phyloP scores from a whole-genome alignment of 108 stramenopile species.

The Skeletonema grethae region DNA sequence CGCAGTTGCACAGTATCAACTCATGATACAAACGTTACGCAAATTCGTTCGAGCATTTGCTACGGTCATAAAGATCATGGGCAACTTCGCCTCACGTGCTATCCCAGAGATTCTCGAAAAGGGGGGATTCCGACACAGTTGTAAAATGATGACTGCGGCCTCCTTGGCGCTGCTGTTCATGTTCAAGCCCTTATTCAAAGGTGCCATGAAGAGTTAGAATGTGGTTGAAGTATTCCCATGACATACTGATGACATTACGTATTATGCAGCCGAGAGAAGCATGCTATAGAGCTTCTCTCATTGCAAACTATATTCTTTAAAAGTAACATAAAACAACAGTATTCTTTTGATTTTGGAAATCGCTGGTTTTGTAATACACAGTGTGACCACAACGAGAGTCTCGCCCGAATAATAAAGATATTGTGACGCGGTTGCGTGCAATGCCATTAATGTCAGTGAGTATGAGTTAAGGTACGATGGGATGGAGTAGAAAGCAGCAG shows the following conservation, averaged over 20 bases:
- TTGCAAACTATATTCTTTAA: not conserved
- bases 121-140: slow-evolving; percentile 26
- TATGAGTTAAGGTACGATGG: too few species aligned
- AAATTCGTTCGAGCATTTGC: slow-evolving; percentile 14
- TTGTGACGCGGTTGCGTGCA: too few species aligned
- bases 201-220: slow-evolving; percentile 4
- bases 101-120: slow-evolving; percentile 30
- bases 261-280: not conserved
- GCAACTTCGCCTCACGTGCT: slow-evolving; percentile 8
- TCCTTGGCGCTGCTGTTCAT: slow-evolving; percentile 21
- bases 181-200: slow-evolving; percentile 32
- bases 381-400: too few species aligned
- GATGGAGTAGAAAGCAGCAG: too few species aligned
- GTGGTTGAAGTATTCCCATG: not conserved
- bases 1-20: slow-evolving; percentile 12
- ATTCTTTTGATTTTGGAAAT: not conserved
- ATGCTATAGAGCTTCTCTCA: not conserved
- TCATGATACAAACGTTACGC: slow-evolving; percentile 10
- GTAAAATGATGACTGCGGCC: slow-evolving; percentile 14
- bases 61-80: slow-evolving; percentile 12
- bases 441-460: too few species aligned
- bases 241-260: not conserved
- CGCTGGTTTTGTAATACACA: too few species aligned
- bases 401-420: too few species aligned
- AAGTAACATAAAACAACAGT: not conserved